Base-by-base conservation (phyloP, 1,284 basidiomycete species). In the Apiotrichum sp. region DNA sequence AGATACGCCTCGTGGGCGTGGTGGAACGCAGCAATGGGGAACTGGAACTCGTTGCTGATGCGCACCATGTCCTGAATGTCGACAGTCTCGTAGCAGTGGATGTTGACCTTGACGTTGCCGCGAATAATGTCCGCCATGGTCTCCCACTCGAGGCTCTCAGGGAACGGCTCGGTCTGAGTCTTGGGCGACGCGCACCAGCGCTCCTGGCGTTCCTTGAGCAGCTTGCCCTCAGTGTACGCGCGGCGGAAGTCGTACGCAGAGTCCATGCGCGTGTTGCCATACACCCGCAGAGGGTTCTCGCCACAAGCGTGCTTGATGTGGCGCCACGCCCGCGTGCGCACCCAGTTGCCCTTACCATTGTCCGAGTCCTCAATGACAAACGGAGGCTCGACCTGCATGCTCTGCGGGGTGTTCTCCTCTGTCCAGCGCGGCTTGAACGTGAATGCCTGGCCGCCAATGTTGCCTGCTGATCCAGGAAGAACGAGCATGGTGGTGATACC, bases 41-140 rank as follows among this genome's bases (percentile, higher is more conserved):
- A 64, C 54, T 59, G 41, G 80, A 90, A 93, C 72, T 89, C 87
- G 67, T 88, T 85, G 31, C 83, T 83, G 52, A 89, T 81, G 77
- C 88, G 67, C 31, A 71, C 67, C 38, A 75, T 61, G 33, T 72
- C 54, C 64, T 90, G 87, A 34, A 92, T 78, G 66, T 93, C 89
- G 52, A 84, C 84, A 8, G 86, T 80, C 74, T 88, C 85, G 59
- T 89, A 88, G 63, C 87, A 89, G 65, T 91, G 87, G 44, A 82
- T 83, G 64, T 89, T 86, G 57, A 92, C 80, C 82, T 89, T 78
- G 59, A 78, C 75, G 52, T 77, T 74, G 7, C 75, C 75, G 47
- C 93, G 80, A 31, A 96, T 79, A 6, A 93, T 88, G 62, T 93
- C 92, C 5, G 93, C 87, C 8, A 95, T 78, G 10, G 85, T 85